phyloP scores from a whole-genome alignment of 1,139 yeast genomes.

The Lodderomyces jiufengensis region DNA sequence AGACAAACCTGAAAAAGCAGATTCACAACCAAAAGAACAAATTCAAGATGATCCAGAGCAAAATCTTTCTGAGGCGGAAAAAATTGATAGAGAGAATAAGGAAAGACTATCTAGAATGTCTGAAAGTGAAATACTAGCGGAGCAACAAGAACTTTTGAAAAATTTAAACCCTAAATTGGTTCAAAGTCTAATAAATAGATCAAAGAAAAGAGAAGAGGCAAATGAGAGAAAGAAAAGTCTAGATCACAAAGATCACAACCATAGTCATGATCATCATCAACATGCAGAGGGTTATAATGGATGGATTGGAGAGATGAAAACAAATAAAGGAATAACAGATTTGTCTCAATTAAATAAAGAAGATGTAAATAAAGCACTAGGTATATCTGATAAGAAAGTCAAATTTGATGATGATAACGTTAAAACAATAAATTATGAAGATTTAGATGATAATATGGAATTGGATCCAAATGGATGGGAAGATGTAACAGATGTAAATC shows the following conservation, averaged over 20 bases:
- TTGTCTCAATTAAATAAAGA: conserved; percentile 34
- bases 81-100: conserved; percentile 74
- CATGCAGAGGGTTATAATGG: conserved; percentile 68
- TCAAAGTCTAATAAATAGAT: conserved; percentile 49
- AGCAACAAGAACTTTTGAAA: conserved; percentile 62
- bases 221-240: conserved; percentile 18
- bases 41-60: conserved; percentile 2
- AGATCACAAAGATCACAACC: conserved; percentile 14
- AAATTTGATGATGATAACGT: conserved; percentile 21
- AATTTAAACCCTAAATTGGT: conserved; percentile 69
- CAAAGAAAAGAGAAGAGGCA: conserved; percentile 31
- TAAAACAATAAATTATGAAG: conserved; percentile 40
- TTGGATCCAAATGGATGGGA: conserved; percentile 43
- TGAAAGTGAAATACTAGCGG: conserved; percentile 59
- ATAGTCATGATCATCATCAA: conserved; percentile 24
- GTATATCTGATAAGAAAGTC: conserved; percentile 18
- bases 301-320: conserved; percentile 67
- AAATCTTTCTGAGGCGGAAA: conserved; percentile 51
- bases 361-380: conserved; percentile 41
- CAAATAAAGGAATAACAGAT: conserved; percentile 31
- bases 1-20: conserved; percentile 3
- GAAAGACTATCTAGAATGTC: conserved; percentile 62
- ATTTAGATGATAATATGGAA: conserved; percentile 23
- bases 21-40: conserved; percentile 1
- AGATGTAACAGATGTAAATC: conserved; percentile 36